These are phyloP conservation scores for Triangularia setosa DNA, from an alignment of 2,329 filamentous ascomycete genomes.

Conservation along the genomic window DNA sequence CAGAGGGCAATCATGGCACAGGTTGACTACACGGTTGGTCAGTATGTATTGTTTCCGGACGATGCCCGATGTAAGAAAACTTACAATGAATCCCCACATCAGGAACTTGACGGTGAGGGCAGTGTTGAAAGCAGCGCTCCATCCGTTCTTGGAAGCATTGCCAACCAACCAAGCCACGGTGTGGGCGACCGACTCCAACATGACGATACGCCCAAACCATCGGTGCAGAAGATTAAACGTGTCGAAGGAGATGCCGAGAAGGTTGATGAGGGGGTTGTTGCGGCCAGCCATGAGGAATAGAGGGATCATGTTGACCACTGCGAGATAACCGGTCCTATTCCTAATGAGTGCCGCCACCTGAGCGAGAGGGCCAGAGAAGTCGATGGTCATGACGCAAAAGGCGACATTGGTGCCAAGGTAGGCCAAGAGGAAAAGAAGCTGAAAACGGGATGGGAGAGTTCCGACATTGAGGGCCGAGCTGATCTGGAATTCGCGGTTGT, in stretches of 20 bases:
- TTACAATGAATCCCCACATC: slow-evolving; percentile 60
- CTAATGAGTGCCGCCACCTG: slow-evolving; percentile 50
- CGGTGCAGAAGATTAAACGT: slow-evolving; percentile 79
- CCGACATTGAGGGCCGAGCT: slow-evolving; percentile 59
- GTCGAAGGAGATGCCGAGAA: slow-evolving; percentile 73
- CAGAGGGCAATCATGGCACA: slow-evolving; percentile 59
- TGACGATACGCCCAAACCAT: slow-evolving; percentile 74
- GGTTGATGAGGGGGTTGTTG: slow-evolving; percentile 72
- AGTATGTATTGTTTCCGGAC: slow-evolving; percentile 8
- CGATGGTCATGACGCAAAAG: slow-evolving; percentile 68
- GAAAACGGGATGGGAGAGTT: slow-evolving; percentile 75
- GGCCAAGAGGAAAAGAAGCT: slow-evolving; percentile 62
- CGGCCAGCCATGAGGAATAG: slow-evolving; percentile 70
- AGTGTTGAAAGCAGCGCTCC: slow-evolving; percentile 40
- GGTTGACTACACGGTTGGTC: slow-evolving; percentile 43
- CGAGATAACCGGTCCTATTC: slow-evolving; percentile 66
- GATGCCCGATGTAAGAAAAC: slow-evolving; percentile 27
- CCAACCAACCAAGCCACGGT: slow-evolving; percentile 55
- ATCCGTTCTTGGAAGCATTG: slow-evolving; percentile 41
- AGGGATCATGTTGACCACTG: slow-evolving; percentile 74
- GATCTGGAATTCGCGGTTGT: slow-evolving; percentile 67
- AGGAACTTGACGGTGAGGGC: slow-evolving; percentile 44
- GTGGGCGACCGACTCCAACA: slow-evolving; percentile 65
- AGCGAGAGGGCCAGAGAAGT: slow-evolving; percentile 47
- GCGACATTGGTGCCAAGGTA: slow-evolving; percentile 72